A percentile compares a stretch with the other conserved stretches of the same genome.
Evolutionary conservation across 805 yeast species (phyloP).

Genomic region (Kuraishia hungarica): DNA sequence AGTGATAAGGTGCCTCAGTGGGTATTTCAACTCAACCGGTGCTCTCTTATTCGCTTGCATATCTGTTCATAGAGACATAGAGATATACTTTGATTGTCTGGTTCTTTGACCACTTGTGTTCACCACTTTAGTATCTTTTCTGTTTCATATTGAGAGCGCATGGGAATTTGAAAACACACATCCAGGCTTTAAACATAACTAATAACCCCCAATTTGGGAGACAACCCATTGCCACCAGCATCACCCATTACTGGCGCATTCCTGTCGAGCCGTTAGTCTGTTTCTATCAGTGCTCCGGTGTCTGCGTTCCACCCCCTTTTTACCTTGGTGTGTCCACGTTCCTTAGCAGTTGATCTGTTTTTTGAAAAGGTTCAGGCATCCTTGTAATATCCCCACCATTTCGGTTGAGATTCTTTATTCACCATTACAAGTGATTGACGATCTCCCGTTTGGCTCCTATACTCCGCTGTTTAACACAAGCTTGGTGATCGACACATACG

Average conservation of each 20-base stretch:
- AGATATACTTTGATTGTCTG: not conserved
- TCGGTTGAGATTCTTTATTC: too few species aligned
- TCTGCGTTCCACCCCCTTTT: not conserved
- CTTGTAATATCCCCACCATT: too few species aligned
- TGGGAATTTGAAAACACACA: not conserved
- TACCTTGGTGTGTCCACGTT: too few species aligned
- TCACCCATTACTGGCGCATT: not conserved
- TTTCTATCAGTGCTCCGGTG: not conserved
- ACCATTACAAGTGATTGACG: too few species aligned
- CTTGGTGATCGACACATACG: too few species aligned
- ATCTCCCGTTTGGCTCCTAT: too few species aligned
- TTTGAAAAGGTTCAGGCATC: too few species aligned
- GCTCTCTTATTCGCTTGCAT: not conserved
- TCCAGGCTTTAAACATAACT: not conserved
- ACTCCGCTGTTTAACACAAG: not conserved
- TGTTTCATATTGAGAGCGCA: not conserved
- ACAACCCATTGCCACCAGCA: not conserved
- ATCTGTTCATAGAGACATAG: not conserved
- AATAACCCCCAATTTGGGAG: not conserved
- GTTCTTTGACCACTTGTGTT: not conserved
- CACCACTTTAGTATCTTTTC: not conserved
- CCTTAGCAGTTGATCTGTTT: too few species aligned
- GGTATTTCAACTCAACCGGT: not conserved
- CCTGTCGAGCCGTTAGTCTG: not conserved
- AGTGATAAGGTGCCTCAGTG: not conserved